A percentile compares a stretch with the other conserved stretches of the same genome.
phyloP scores from a whole-genome alignment of 352 stramenopile genomes.

The Globisporangium cederbergense region DNA sequence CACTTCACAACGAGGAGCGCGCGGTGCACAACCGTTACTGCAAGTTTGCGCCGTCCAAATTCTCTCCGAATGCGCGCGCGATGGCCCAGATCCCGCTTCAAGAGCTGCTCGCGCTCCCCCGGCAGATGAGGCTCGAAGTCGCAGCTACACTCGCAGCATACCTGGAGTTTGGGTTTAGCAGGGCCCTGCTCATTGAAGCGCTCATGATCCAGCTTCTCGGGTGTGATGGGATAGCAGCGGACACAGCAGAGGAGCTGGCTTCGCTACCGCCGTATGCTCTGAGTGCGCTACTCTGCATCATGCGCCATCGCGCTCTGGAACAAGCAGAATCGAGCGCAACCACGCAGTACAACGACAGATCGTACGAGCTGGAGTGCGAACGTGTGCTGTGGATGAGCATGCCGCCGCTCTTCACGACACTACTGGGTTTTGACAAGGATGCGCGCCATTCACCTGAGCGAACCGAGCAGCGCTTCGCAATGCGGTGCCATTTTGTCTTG shows the following conservation, averaged over 20 bases:
- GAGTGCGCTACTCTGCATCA: constrained; percentile 28
- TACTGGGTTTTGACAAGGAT: constrained; percentile 18
- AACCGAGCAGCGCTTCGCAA: constrained; percentile 11
- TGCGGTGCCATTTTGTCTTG: constrained; percentile 38
- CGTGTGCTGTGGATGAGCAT: constrained; percentile 35
- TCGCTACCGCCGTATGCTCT: constrained; percentile 43
- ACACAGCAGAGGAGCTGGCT: constrained; percentile 31
- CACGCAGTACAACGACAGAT: constrained; percentile 4
- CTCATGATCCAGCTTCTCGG: constrained; percentile 44
- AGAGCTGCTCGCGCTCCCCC: constrained; percentile 27
- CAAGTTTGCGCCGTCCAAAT: constrained; percentile 40
- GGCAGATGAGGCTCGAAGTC: constrained; percentile 30
- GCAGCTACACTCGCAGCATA: constrained; percentile 29
- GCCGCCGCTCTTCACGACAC: constrained; percentile 34
- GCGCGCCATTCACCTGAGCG: background rate
- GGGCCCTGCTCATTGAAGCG: constrained; percentile 37
- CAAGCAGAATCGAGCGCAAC: constrained; percentile 5
- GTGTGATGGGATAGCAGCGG: constrained; percentile 14
- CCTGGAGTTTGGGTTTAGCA: constrained; percentile 41
- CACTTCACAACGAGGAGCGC: constrained; percentile 46
- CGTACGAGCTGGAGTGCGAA: constrained; percentile 19
- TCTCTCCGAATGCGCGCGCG: constrained; percentile 23
- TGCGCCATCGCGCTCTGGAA: constrained; percentile 29
- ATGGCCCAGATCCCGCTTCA: constrained; percentile 36
- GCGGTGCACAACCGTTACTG: constrained; percentile 41